Evolutionary conservation across 2,329 filamentous ascomycete genomes (phyloP).

Genomic region (Phaeosphaeriaceae sp.): DNA sequence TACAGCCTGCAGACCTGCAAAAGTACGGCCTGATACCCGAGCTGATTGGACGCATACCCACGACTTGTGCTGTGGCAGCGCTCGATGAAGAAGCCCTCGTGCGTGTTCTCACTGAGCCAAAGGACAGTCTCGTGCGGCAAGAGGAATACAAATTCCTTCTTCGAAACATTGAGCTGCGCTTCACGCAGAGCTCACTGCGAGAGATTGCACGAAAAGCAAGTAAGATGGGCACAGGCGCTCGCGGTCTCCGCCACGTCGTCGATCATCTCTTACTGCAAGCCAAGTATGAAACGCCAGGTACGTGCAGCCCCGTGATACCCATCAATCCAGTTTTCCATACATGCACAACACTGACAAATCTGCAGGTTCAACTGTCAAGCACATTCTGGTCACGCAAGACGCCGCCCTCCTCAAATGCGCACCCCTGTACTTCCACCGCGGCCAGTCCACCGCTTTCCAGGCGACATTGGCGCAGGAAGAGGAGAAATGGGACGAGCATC

Average conservation of each 20-base stretch:
- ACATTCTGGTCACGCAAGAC: constrained; percentile 55
- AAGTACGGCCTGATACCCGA: constrained; percentile 92
- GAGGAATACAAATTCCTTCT: constrained; percentile 89
- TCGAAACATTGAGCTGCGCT: constrained; percentile 76
- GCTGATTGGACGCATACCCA: constrained; percentile 92
- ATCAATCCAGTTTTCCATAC: not conserved
- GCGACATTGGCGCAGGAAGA: constrained; percentile 52
- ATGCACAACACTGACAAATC: constrained; percentile 10
- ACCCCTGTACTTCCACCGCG: constrained; percentile 54
- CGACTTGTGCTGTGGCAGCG: constrained; percentile 83
- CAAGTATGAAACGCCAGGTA: constrained; percentile 58
- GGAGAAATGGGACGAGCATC: constrained; percentile 54
- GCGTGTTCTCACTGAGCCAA: constrained; percentile 89
- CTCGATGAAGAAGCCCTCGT: constrained; percentile 73
- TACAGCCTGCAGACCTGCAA: constrained; percentile 78
- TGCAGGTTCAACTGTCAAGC: constrained; percentile 51
- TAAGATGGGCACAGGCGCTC: constrained; percentile 73
- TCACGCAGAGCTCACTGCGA: constrained; percentile 81
- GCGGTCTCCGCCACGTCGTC: constrained; percentile 57
- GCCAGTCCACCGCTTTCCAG: constrained; percentile 50
- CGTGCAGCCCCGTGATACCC: constrained; percentile 3
- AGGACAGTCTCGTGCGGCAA: constrained; percentile 85
- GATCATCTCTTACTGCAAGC: constrained; percentile 54
- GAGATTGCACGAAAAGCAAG: constrained; percentile 77
- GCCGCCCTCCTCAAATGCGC: constrained; percentile 52